Evolutionary conservation across 1,139 yeast genomes (phyloP), one percentile per base, ranked within the genome.

Genomic region (Yamadazyma trypodendri): DNA sequence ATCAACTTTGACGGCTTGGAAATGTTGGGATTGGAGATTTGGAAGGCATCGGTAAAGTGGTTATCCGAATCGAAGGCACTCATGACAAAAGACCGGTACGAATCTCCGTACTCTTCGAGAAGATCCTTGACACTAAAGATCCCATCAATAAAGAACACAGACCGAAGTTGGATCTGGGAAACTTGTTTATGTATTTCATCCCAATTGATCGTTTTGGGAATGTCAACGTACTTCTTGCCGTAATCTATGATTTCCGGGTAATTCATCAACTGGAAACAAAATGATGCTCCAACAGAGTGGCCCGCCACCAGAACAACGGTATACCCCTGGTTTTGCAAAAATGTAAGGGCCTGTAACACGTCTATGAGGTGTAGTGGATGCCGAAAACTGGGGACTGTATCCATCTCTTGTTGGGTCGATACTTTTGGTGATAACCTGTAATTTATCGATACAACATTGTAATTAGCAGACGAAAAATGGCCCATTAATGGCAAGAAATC

Each of bases 231-330:
- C 21, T 43, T 28, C 3, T 41, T 24, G 1, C 61, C 65, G 3
- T 11, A 21, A 9, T 35, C 35, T 4, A 60, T 36, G 4, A 61
- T 47, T 17, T 48, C 43, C 14, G 40, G 39, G 38, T 47, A 55
- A 39, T 65, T 63, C 16, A 80, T 46, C 6, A 79, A 50, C 54
- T 86, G 94, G 23, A 84, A 62, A 2, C 77, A 68, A 33, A 88
- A 55, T 3, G 86, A 80, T 1, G 92, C 88, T 0, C 96, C 96
- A 2, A 83, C 95, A 0, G 95, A 84, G 58, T 88, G 96, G 0
- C 96, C 96, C 5, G 78, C 68, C 6, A 80, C 43, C 41, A 65
- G 63, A 13, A 68, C 44, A 14, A 61, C 46, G 0, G 37, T 39
- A 2, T 49, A 37, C 1, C 44, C 45, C 32, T 49, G 35, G 1